phyloP scores from a whole-genome alignment of 2,329 filamentous ascomycete genomes.

The Hymenoscyphus fraxineus region DNA sequence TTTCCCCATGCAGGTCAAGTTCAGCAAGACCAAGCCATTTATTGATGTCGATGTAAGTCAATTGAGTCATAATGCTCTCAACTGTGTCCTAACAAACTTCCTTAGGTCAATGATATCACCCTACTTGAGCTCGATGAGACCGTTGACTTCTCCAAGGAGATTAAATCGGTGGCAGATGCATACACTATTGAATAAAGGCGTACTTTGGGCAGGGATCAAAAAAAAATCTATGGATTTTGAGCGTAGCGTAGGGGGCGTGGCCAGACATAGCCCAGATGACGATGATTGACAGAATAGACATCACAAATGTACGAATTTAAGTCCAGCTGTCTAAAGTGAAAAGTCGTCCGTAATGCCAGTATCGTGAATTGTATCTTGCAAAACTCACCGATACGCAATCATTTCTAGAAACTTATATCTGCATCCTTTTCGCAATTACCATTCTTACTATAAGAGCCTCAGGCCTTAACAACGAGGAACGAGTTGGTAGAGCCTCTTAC shows the following conservation, averaged over 20 bases:
- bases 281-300: constrained; percentile 19
- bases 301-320: constrained; percentile 9
- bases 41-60: constrained; percentile 86
- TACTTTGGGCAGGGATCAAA: constrained; percentile 23
- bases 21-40: constrained; percentile 81
- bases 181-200: constrained; percentile 67
- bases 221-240: constrained; percentile 19
- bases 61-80: background rate
- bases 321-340: background rate
- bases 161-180: constrained; percentile 71
- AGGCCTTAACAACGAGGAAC: too few species aligned
- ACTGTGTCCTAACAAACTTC: constrained; percentile 28
- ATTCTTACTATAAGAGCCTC: too few species aligned
- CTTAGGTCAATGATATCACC: constrained; percentile 63
- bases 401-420: too few species aligned
- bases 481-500: too few species aligned
- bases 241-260: constrained; percentile 26
- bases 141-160: constrained; percentile 77
- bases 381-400: too few species aligned
- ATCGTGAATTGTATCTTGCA: too few species aligned
- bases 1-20: constrained; percentile 93
- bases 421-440: too few species aligned
- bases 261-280: constrained; percentile 15
- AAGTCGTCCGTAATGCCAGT: too few species aligned
- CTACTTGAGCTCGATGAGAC: constrained; percentile 73